Evolutionary conservation across 1,284 basidiomycete species (phyloP), one percentile per base, ranked within the genome.

Genomic region (Sporisorium iseilematis-ciliati): DNA sequence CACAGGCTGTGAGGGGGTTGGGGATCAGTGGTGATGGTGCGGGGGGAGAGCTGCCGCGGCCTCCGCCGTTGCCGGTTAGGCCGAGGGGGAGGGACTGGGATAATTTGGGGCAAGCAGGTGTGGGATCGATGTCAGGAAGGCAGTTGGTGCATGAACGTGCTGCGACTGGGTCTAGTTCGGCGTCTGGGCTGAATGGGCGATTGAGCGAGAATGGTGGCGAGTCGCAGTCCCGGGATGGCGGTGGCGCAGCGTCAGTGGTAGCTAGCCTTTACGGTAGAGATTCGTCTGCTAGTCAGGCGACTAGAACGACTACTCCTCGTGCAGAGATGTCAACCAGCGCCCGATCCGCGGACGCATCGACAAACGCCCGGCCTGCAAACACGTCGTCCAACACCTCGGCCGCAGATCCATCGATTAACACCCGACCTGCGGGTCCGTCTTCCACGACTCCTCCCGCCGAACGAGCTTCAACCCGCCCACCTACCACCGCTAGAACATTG

Each of bases 11-110:
- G 25, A 29, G 54, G 20, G 68, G 68, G 1, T 46, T 71, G 6
- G 62, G 62, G n/a, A 65, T 71, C 6, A 53, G 42, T 12, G 53
- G 35, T 0, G 49, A 31, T 25, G 40, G n/a, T 6, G 48, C n/a
- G 2, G 43, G 33, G 20, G 40, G 57, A 21, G 26, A 52, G 41
- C 31, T 66, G 50, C 70, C 70, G 4, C 18, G 51, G 26, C 67
- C 73, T 6, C 73, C 73, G 3, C 60, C 63, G 16, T 49, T 75
- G 42, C 73, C 73, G 11, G 29, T 26, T 7, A 48, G 73, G 16
- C 73, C 51, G 18, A 21, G 59, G 4, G 52, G 46, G 7, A 43
- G 65, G 40, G 51, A 58, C 23, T 65, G 69, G 68, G 42, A 40
- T 10, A n/a, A 26, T 35, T 14, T 56, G 14, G 46, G 33, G 21